Base-by-base conservation (phyloP, 495 filamentous ascomycete species). In the Penicillium taxi region DNA sequence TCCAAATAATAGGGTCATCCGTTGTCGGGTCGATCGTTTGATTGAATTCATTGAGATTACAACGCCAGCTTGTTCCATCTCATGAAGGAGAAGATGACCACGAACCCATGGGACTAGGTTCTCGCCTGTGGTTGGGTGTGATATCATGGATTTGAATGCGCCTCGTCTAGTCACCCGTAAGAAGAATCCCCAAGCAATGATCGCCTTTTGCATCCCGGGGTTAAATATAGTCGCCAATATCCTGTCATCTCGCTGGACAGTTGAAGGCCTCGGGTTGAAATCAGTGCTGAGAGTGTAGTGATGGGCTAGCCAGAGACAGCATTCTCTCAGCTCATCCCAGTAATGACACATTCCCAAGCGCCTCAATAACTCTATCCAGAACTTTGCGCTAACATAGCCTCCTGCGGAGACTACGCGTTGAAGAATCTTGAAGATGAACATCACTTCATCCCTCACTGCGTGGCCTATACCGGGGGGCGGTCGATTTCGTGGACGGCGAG, bases 111-210 rank as follows among this genome's bases (percentile, higher is more conserved):
- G 53, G 17, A 67, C 48, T 2, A 61, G 52, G 9, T 18, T 42
- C 9, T 48, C 44, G 3, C 40, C 41, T 1, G 36, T 26, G 2
- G 21, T 16, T 6, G 40, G 47, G 21, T 48, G 30, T 6, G n/a
- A 2, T 39, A 35, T 19, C 45, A 35, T 2, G 26, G 34, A 23
- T 42, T 45, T 6, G 41, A 38, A 18, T 34, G 31, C 19, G 37
- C 45, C 2, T 48, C 36, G 32, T n/a, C 32, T 14, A 6, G 57
- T 55, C 13, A 64, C 46, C 1, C 45, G 51, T 26, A 62, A 54
- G 33, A 55, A 66, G 52, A 80, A 80, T 3, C 76, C 74, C 76
- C 76, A 80, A n/a, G 62, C 52, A 19, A 80, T 64, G 25, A 80
- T 62, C 9, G 71, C 72, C 20, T 59, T 59, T 48, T 73, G 72